Conservation (phyloP, 768 basidiomycete species). For the Artomyces pyxidatus region DNA sequence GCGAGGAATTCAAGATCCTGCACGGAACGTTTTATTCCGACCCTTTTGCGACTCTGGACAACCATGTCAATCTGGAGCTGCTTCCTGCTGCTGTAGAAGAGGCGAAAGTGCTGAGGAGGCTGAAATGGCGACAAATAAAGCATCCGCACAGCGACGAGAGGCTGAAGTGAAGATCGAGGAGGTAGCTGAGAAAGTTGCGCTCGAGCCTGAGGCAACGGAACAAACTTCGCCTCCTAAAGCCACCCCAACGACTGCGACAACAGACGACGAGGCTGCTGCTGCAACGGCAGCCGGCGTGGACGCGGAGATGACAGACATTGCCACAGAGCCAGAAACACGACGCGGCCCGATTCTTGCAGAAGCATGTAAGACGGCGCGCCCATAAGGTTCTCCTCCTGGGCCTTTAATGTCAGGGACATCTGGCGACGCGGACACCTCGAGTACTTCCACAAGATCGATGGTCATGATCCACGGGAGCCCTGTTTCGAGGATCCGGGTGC, state of each 20-base stretch:
- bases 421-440: constrained; percentile 25
- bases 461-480: constrained; percentile 87
- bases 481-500: constrained; percentile 92
- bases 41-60: constrained; percentile 55
- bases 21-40: constrained; percentile 69
- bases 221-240: constrained; percentile 12
- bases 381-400: no score
- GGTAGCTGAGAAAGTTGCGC: constrained; percentile 24
- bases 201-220: constrained; percentile 24
- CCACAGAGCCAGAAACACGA: no score
- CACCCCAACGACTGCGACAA: constrained; percentile 9
- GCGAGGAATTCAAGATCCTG: constrained; percentile 77
- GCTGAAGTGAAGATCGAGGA: constrained; percentile 30
- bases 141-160: constrained; percentile 30
- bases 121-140: constrained; percentile 49
- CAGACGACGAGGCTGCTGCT: no score
- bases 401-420: no score
- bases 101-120: constrained; percentile 33
- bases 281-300: constrained; percentile 31
- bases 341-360: no score
- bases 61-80: constrained; percentile 65
- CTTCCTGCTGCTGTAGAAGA: constrained; percentile 73
- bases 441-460: constrained; percentile 58
- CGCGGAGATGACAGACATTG: constrained; percentile 44
- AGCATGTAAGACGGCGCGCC: no score